These are phyloP conservation scores for Aspergillus hancockii DNA, from an alignment of 495 filamentous ascomycete species.

Conservation along the genomic window DNA sequence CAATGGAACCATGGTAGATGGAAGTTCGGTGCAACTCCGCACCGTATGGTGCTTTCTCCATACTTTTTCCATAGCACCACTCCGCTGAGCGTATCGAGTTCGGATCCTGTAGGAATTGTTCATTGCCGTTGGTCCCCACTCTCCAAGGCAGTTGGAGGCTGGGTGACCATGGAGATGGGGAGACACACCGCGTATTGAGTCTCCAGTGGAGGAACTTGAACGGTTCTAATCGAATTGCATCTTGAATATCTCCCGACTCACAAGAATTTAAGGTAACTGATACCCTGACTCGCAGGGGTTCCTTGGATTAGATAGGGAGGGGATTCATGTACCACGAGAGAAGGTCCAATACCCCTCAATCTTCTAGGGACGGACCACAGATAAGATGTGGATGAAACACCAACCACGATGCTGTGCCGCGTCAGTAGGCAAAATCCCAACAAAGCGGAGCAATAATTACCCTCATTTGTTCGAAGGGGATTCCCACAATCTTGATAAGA, in stretches of 20 bases:
- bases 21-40: conserved; percentile 1
- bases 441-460: background rate
- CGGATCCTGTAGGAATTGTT: background rate
- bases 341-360: background rate
- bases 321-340: background rate
- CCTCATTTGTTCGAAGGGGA: background rate
- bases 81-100: background rate
- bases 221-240: background rate
- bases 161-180: background rate
- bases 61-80: background rate
- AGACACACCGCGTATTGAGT: background rate
- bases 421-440: background rate
- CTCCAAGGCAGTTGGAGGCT: background rate
- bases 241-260: background rate
- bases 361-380: background rate
- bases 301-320: background rate
- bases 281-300: background rate
- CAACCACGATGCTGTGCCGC: background rate
- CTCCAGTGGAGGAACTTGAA: background rate
- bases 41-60: conserved; percentile 11
- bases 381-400: background rate
- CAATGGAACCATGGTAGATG: conserved; percentile 5
- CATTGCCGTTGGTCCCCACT: background rate
- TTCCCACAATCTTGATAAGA: background rate
- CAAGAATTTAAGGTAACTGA: background rate